These are phyloP conservation scores for Hortiboletus campestris DNA, from an alignment of 768 basidiomycete genomes.

Conservation along the genomic window DNA sequence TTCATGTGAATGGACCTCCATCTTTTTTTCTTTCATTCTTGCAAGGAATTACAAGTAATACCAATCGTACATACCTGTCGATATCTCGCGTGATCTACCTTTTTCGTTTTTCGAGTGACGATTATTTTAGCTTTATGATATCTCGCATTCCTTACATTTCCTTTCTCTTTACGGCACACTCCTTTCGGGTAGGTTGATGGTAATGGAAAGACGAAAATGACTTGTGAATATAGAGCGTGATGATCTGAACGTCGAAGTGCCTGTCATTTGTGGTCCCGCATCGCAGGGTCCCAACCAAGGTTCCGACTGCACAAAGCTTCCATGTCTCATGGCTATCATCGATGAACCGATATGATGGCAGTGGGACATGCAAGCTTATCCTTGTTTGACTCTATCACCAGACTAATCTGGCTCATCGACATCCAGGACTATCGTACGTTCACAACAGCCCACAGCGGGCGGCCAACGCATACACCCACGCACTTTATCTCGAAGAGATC, in stretches of 20 bases:
- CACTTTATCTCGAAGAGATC: conserved; percentile 1
- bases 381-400: no score
- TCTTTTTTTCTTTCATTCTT: conserved; percentile 3
- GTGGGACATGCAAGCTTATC: no score
- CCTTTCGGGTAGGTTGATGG: conserved; percentile 1
- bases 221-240: background rate
- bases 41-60: conserved; percentile 13
- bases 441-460: no score
- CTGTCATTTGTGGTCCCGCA: no score
- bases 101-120: background rate
- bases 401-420: no score
- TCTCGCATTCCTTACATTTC: background rate
- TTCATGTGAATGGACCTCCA: conserved; percentile 3
- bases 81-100: background rate
- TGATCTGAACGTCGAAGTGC: background rate
- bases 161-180: background rate
- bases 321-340: no score
- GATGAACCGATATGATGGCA: no score
- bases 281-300: no score
- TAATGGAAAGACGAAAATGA: conserved; percentile 3
- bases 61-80: conserved; percentile 10
- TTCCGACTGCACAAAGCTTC: no score
- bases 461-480: background rate
- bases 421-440: no score
- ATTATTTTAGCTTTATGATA: background rate